phyloP scores from a whole-genome alignment of 192 early-diverging fungal species.

The Coemansia asiatica region DNA sequence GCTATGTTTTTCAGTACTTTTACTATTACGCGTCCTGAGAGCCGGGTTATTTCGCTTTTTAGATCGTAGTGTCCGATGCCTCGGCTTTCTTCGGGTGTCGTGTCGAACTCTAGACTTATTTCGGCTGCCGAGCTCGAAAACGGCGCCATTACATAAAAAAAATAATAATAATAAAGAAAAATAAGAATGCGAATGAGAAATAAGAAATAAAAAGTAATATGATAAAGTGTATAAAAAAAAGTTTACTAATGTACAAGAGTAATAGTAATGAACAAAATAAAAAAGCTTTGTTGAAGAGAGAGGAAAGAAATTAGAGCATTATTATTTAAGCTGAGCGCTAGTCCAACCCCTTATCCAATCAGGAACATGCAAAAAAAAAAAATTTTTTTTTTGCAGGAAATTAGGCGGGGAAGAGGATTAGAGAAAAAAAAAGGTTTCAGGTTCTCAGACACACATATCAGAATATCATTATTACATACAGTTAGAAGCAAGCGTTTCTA shows the following conservation, averaged over 20 bases:
- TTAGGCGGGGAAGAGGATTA: background rate
- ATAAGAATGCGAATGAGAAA: no score
- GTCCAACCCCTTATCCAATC: no score
- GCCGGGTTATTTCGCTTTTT: constrained; percentile 2
- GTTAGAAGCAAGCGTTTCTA: no score
- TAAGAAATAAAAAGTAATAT: background rate
- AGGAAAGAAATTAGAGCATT: background rate
- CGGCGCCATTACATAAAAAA: constrained; percentile 16
- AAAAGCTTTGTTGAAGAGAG: background rate
- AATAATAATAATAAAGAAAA: constrained; percentile 1
- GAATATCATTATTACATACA: no score
- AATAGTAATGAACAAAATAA: background rate
- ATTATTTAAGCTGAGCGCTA: no score
- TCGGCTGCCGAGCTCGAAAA: constrained; percentile 35
- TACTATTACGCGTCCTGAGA: constrained; percentile 22
- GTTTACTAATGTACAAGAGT: no score
- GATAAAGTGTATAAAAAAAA: constrained; percentile 1
- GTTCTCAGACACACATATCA: background rate
- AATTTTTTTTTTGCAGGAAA: background rate
- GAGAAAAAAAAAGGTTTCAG: background rate
- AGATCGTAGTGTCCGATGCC: background rate
- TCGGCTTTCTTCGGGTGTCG: background rate
- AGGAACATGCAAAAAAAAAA: background rate
- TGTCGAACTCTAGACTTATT: constrained; percentile 22
- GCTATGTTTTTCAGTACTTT: constrained; percentile 4